Conservation (phyloP, 805 yeast genomes). For the Starmerella potacharoeniae region DNA sequence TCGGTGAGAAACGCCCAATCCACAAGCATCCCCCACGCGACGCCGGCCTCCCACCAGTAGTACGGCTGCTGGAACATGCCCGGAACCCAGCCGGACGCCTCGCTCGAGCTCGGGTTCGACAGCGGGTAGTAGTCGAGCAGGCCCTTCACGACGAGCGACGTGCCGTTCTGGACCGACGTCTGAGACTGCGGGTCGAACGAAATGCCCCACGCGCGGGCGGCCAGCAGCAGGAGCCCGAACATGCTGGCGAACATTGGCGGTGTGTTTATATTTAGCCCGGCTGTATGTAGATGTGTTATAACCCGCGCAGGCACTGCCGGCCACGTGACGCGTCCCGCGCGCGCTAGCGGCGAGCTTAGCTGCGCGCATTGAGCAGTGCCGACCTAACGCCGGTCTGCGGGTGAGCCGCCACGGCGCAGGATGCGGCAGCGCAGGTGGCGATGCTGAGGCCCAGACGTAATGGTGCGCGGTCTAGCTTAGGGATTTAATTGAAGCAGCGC, state of each 20-base stretch:
- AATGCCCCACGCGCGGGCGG: not conserved
- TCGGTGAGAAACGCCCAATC: constrained; percentile 65
- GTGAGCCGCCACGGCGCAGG: too few relatives aligned
- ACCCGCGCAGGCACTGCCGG: not conserved
- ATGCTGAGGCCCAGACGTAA: too few relatives aligned
- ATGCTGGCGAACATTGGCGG: not conserved
- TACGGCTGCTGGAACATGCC: constrained; percentile 67
- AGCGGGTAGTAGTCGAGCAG: constrained; percentile 60
- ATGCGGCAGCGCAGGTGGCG: too few relatives aligned
- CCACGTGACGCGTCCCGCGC: not conserved
- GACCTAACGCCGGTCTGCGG: too few relatives aligned
- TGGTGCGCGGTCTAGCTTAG: too few relatives aligned
- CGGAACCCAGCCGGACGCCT: constrained; percentile 49
- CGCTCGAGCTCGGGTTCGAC: constrained; percentile 35
- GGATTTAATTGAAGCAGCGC: too few relatives aligned
- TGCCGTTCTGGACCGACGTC: constrained; percentile 34
- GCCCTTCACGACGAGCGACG: constrained; percentile 54
- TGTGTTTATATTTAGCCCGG: constrained; percentile 1
- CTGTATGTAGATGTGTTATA: too few relatives aligned
- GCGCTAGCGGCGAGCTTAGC: not conserved
- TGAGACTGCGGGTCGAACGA: constrained; percentile 6
- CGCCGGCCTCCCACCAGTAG: constrained; percentile 92
- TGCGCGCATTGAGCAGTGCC: not conserved
- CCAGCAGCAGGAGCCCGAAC: not conserved
- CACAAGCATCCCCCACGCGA: constrained; percentile 54